These are phyloP conservation scores for Elaeis oleifera DNA, from an alignment of 202 grass and related monocot genomes.

Conservation along the genomic window DNA sequence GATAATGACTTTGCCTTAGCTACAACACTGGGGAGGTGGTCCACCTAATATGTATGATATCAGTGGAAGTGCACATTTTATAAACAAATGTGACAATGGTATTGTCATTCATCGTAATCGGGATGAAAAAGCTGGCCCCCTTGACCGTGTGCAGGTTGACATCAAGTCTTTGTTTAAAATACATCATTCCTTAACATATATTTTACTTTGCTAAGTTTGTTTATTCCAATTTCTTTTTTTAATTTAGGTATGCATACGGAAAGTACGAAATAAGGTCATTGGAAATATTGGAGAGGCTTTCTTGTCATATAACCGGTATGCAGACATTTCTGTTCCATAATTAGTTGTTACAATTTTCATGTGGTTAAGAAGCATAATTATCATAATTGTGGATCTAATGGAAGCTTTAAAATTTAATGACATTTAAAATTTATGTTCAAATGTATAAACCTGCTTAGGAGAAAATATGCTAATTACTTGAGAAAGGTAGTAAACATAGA, in stretches of 20 bases:
- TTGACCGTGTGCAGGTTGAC: constrained; percentile 68
- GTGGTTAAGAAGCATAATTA: too few species aligned
- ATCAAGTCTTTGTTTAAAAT: constrained; percentile 11
- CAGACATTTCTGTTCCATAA: neutral
- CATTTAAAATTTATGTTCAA: too few species aligned
- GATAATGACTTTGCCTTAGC: constrained; percentile 19
- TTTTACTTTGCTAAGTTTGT: too few species aligned
- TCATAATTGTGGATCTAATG: too few species aligned
- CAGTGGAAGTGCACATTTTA: constrained; percentile 96
- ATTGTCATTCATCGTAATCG: constrained; percentile 85
- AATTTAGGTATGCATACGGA: constrained; percentile 72
- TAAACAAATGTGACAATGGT: constrained; percentile 99
- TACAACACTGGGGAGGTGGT: constrained; percentile 63
- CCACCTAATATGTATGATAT: constrained; percentile 92
- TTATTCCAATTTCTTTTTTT: neutral
- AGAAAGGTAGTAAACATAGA: too few species aligned
- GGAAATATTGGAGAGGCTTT: constrained; percentile 77
- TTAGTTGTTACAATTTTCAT: neutral
- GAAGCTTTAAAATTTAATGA: too few species aligned
- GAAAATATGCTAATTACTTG: too few species aligned
- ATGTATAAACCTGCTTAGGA: too few species aligned
- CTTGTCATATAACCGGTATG: constrained; percentile 72
- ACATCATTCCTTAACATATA: too few species aligned
- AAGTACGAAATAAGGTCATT: constrained; percentile 92
- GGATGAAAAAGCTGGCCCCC: constrained; percentile 46